Conservation (phyloP, 441 rosid species). For the Erodium texanum region DNA sequence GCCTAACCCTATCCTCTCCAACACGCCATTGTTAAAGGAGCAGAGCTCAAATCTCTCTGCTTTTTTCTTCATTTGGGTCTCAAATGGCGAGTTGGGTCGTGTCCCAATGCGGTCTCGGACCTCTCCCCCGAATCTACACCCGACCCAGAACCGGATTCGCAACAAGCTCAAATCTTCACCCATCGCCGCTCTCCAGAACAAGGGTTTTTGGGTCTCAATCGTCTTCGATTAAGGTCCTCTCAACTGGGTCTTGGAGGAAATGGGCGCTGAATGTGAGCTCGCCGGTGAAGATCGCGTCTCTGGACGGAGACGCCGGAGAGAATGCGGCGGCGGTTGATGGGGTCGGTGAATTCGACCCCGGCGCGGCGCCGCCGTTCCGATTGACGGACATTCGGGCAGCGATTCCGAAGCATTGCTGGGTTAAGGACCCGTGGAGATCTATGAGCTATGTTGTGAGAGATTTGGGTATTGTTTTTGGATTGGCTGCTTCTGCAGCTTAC, state of each 20-base stretch:
- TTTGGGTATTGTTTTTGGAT: slow-evolving; percentile 56
- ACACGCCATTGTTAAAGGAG: background rate
- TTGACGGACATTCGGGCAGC: slow-evolving; percentile 75
- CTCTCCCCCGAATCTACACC: slow-evolving; percentile 14
- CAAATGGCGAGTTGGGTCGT: slow-evolving; percentile 3
- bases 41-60: background rate
- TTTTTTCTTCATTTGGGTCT: background rate
- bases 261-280: background rate
- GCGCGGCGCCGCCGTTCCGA: slow-evolving; percentile 70
- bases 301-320: background rate
- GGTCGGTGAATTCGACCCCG: slow-evolving; percentile 38
- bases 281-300: background rate
- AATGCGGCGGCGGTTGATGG: background rate
- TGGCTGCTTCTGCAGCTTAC: slow-evolving; percentile 72
- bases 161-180: background rate
- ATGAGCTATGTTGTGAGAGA: slow-evolving; percentile 89
- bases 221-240: background rate
- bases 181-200: background rate
- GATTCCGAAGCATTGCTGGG: slow-evolving; percentile 97
- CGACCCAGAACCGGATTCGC: background rate
- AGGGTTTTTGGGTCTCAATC: background rate
- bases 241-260: background rate
- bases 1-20: background rate
- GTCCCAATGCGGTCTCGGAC: slow-evolving; percentile 3
- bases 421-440: slow-evolving; percentile 79